Base-by-base conservation (phyloP, 2,329 filamentous ascomycete genomes). In the Cucurbitaria berberidis region DNA sequence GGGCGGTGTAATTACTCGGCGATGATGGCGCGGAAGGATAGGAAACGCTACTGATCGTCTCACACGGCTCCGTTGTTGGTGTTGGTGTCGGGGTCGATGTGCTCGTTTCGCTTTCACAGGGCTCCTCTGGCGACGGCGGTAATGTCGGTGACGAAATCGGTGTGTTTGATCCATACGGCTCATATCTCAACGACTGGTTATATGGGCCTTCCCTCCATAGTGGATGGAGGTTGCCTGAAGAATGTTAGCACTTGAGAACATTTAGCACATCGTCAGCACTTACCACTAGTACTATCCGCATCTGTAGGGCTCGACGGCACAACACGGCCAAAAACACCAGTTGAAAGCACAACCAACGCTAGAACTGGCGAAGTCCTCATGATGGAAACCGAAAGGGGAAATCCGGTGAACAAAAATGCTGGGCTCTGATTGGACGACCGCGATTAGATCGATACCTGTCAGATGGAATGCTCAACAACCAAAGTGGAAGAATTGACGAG, bases 331-430 rank as follows among this genome's bases (percentile, higher is more conserved):
- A 64, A 18, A 3, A 57, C 62, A 35, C 50, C 38, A 15, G 45
- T 51, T 13, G 64, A 61, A n/a, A 68, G 38, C 24, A 55, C 56
- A 30, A 53, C 42, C 45, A 68, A 42, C 18, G 54, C 36, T 57
- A 60, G 64, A 16, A 66, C n/a, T 9, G 55, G 56, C 4, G 42
- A 48, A 47, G 30, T 46, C 40, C 43, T 41, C 29, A 11, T 71
- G 13, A 11, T 63, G 50, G 21, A 5, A 21, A 46, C 45, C 48
- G 42, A 30, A 40, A 35, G 16, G 36, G 22, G 40, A 30, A 49
- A 51, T 53, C 13, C 45, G 39, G 34, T 49, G 19, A 38, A 39
- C 30, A 19, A 40, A 50, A 36, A 45, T 42, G 44, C 48, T 39
- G 45, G 48, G 53, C 53, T 59, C 42, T 49, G 54, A 61, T 57